Evolutionary conservation across 2,329 filamentous ascomycete genomes (phyloP).

Genomic region (Catunica adiposa): DNA sequence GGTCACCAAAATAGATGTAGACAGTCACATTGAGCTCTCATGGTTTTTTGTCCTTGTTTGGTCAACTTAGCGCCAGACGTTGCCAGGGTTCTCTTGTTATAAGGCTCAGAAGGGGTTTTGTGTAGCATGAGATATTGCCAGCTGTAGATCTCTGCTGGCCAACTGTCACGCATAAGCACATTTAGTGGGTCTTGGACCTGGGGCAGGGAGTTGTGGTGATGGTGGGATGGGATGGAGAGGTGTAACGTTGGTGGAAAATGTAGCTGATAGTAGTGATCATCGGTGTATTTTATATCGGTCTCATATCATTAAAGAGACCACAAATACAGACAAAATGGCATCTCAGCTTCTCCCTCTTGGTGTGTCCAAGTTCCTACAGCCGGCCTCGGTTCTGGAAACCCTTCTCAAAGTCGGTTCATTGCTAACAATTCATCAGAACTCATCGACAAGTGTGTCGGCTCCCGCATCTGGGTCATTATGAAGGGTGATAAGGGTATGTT

Average conservation of each 20-base stretch:
- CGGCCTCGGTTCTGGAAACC: not conserved
- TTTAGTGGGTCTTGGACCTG: not conserved
- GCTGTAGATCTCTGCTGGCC: not conserved
- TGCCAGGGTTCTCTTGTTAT: not conserved
- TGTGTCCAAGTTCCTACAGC: slow-evolving; percentile 21
- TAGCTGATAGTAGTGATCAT: not conserved
- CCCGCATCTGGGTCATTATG: slow-evolving; percentile 97
- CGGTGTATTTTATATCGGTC: not conserved
- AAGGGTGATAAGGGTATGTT: slow-evolving; percentile 85
- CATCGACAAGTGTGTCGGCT: slow-evolving; percentile 97
- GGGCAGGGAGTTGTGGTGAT: not conserved
- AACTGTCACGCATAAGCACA: not conserved
- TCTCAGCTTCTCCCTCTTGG: slow-evolving; percentile 59
- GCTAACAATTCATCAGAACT: slow-evolving; percentile 46
- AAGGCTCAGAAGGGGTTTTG: not conserved
- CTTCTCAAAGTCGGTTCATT: not conserved
- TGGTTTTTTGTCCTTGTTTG: too few relatives aligned
- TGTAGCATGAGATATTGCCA: slow-evolving; percentile 1
- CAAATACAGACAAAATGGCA: slow-evolving; percentile 33
- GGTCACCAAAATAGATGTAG: not conserved
- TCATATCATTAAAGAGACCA: not conserved
- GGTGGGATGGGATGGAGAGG: not conserved
- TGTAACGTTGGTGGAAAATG: not conserved
- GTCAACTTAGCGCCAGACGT: not conserved
- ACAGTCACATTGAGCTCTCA: too few relatives aligned